phyloP scores from a whole-genome alignment of 2,329 filamentous ascomycete genomes.

The Aschersonia sp. region DNA sequence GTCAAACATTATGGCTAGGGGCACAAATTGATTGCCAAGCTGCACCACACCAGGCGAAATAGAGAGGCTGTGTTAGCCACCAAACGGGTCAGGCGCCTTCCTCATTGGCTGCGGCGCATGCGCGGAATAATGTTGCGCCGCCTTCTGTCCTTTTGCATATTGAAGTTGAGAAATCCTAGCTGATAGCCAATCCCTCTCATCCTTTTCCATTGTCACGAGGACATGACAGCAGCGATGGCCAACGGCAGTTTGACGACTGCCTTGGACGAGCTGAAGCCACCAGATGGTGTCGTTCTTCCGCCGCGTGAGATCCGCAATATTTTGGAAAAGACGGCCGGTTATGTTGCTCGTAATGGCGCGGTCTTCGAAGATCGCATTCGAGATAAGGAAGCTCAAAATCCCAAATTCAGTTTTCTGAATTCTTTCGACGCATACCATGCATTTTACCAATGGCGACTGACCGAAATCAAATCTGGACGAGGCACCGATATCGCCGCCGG shows the following conservation, averaged over 20 bases:
- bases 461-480: conserved; percentile 72
- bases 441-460: conserved; percentile 84
- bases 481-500: conserved; percentile 69
- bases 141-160: too few relatives aligned
- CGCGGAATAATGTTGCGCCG: too few relatives aligned
- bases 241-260: conserved; percentile 38
- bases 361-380: conserved; percentile 74
- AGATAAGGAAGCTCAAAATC: conserved; percentile 68
- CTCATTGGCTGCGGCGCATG: too few relatives aligned
- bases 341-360: conserved; percentile 56
- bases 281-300: conserved; percentile 72
- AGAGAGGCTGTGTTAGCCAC: too few relatives aligned
- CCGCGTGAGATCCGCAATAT: conserved; percentile 74
- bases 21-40: too few relatives aligned
- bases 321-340: conserved; percentile 90
- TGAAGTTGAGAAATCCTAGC: too few relatives aligned
- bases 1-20: too few relatives aligned
- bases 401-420: conserved; percentile 85
- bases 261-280: conserved; percentile 61
- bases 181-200: too few relatives aligned
- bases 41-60: too few relatives aligned
- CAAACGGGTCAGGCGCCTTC: too few relatives aligned
- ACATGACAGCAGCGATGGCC: conserved; percentile 21
- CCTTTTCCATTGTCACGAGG: conserved; percentile 2
- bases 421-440: conserved; percentile 69